phyloP scores from a whole-genome alignment of 345 rosid species.

The Populus ilicifolia region DNA sequence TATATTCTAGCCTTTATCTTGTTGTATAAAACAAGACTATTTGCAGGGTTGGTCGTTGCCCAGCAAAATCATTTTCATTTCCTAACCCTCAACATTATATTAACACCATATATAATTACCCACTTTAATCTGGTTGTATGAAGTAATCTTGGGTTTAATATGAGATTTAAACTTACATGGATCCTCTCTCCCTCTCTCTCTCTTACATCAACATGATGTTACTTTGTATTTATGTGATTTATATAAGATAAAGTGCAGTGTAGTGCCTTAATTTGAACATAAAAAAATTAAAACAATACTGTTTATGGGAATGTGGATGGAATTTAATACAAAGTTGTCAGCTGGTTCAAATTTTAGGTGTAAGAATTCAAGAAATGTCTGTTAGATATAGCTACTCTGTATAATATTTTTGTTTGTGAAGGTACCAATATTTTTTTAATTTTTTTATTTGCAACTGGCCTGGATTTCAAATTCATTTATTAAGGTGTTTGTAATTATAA shows the following conservation, averaged over 20 bases:
- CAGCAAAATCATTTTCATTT: neutral
- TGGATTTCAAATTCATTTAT: too few relatives aligned
- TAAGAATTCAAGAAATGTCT: neutral
- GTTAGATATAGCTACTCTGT: too few relatives aligned
- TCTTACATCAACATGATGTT: neutral
- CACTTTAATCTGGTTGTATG: neutral
- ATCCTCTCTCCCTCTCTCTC: too few relatives aligned
- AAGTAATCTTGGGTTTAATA: neutral
- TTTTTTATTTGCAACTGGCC: too few relatives aligned
- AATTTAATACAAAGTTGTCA: neutral
- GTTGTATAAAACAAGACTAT: neutral
- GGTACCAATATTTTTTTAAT: too few relatives aligned
- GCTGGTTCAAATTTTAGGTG: neutral
- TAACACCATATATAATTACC: neutral
- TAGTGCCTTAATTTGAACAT: too few relatives aligned
- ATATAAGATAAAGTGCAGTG: neutral
- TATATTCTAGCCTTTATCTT: neutral
- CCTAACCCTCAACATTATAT: neutral
- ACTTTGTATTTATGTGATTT: too few relatives aligned
- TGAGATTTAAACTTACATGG: neutral
- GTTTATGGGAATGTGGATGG: too few relatives aligned
- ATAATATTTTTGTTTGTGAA: too few relatives aligned
- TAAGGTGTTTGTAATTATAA: too few relatives aligned
- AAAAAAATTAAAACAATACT: too few relatives aligned
- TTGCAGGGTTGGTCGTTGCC: neutral